phyloP scores from a whole-genome alignment of 129 eudicot species.

The Flaveria robusta region DNA sequence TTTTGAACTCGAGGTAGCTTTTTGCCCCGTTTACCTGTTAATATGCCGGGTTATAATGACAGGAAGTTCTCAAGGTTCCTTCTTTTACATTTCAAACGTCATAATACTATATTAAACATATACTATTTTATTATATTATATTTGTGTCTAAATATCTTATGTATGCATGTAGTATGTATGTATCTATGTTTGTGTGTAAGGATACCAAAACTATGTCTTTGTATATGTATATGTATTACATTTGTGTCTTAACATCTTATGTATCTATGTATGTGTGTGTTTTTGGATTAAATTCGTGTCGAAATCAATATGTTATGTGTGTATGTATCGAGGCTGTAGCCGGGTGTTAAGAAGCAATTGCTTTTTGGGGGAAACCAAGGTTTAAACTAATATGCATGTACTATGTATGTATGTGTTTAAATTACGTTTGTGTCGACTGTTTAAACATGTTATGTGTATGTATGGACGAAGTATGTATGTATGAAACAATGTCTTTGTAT shows the following conservation, averaged over 20 bases:
- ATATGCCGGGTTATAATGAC: slow-evolving; percentile 37
- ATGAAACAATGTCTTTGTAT: too few species aligned
- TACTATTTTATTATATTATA: not conserved
- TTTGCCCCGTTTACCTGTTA: slow-evolving; percentile 47
- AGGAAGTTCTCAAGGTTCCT: slow-evolving; percentile 9
- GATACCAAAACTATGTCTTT: not conserved
- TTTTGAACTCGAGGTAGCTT: slow-evolving; percentile 70
- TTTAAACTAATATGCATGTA: too few species aligned
- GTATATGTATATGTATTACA: too few species aligned
- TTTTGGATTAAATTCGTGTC: too few species aligned
- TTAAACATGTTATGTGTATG: not conserved
- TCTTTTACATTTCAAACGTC: slow-evolving; percentile 21
- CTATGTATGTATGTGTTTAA: too few species aligned
- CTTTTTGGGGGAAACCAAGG: too few species aligned
- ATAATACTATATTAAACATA: slow-evolving; percentile 2
- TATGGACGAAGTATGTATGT: too few species aligned
- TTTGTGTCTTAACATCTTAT: too few species aligned
- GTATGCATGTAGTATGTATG: not conserved
- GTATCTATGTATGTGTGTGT: too few species aligned
- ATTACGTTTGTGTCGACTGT: not conserved
- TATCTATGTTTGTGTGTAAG: not conserved
- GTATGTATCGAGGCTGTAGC: too few species aligned
- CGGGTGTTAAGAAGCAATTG: too few species aligned
- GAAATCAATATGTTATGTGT: too few species aligned
- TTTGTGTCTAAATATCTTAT: not conserved